These are phyloP conservation scores for Truncatella angustata DNA, from an alignment of 2,329 filamentous ascomycete species.

Conservation along the genomic window DNA sequence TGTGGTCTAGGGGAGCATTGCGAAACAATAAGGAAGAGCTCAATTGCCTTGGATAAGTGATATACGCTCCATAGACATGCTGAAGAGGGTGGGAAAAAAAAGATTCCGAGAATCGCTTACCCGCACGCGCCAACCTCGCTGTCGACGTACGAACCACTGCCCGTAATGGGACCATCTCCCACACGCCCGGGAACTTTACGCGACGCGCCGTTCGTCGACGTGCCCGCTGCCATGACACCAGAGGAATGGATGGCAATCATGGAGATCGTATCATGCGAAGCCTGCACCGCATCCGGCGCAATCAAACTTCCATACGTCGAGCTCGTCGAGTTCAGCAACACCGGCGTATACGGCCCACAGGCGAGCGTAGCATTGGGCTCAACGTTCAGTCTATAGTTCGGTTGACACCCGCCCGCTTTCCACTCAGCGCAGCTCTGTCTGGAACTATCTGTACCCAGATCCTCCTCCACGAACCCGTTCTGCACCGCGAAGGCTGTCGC, in stretches of 20 bases:
- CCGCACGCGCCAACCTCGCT: constrained; percentile 52
- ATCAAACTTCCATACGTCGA: constrained; percentile 17
- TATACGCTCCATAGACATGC: too few species aligned
- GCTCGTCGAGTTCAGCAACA: constrained; percentile 19
- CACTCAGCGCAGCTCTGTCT: constrained; percentile 39
- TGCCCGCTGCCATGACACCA: constrained; percentile 51
- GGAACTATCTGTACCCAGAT: constrained; percentile 42
- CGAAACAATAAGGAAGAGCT: too few species aligned
- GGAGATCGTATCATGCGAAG: constrained; percentile 52
- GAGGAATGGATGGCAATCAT: constrained; percentile 43
- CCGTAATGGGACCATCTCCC: constrained; percentile 53
- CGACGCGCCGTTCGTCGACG: constrained; percentile 53
- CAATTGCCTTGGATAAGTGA: too few species aligned
- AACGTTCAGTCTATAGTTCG: constrained; percentile 49
- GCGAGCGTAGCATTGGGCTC: constrained; percentile 37
- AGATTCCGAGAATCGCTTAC: too few species aligned
- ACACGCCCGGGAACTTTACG: constrained; percentile 56
- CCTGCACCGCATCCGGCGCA: constrained; percentile 7
- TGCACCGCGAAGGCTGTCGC: constrained; percentile 51
- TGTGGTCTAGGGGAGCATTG: too few species aligned
- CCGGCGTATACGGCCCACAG: constrained; percentile 48
- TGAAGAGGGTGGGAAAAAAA: too few species aligned
- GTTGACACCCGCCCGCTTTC: constrained; percentile 41
- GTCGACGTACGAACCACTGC: constrained; percentile 55
- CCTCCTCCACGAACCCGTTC: constrained; percentile 47